Base-by-base conservation (phyloP, 2,329 filamentous ascomycete species). In the Trichophyton mentagrophytes region DNA sequence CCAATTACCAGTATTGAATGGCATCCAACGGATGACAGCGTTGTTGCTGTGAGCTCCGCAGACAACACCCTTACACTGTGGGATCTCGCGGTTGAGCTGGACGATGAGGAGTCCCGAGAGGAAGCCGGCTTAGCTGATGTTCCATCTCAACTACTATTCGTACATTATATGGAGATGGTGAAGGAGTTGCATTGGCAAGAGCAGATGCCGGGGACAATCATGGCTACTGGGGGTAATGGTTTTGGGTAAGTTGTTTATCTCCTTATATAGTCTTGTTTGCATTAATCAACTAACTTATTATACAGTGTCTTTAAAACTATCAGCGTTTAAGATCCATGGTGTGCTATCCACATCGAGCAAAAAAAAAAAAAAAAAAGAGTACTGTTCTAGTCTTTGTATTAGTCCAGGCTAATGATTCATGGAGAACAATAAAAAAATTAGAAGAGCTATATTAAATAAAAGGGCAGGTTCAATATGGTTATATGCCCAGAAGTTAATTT, bases 101-200 rank as follows among this genome's bases (percentile, higher is more conserved):
- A 99, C 68, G 93, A 97, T 71, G 93, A 99, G 75, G 93, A 97
- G 80, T 30, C 49, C 4, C 95, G 87, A 76, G 89, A 85, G 71
- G 89, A 95, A 3, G 90, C 87, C 0, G 90, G 89, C 59, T 85
- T 92, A 46, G 85, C 89, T 69, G 92, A 96, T 64, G 90, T 97
- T 64, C 93, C 93, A 62, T 90, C 93, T 3, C 93, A 99, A 75
- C 76, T 99, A 68, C 78, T 99, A 65, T 99, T 99, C 74, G 90
- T 96, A 70, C 93, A 99, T 76, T 96, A 95, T 72, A 90, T 95
- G 78, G 88, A 95, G 69, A 86, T 89, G 67, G 90, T 90, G 61
- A 97, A 96, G 82, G 93, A 99, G 76, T 78, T 91, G 42, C 93
- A 99, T 77, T 99, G 93, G 92, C 92, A 97, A 77, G 88, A 88